Conservation (phyloP, 2,329 filamentous ascomycete genomes). For the Paraphoma sp. region DNA sequence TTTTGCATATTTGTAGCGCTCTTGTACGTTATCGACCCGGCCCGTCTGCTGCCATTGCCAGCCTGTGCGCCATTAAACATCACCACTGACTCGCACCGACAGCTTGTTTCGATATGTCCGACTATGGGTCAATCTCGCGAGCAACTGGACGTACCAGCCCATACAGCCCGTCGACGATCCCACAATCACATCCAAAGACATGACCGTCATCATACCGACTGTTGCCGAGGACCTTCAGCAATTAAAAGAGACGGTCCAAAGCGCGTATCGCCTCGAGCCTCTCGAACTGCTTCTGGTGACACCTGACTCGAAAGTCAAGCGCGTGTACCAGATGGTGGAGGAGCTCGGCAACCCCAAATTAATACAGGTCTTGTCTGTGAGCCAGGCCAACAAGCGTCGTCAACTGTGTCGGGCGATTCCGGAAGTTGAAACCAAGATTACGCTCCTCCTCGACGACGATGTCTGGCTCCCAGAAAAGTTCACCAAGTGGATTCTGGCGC, state of each 20-base stretch:
- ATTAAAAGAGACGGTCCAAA: constrained; percentile 79
- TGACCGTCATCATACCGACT: constrained; percentile 92
- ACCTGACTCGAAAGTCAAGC: constrained; percentile 77
- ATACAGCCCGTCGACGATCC: constrained; percentile 83
- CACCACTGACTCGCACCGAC: constrained; percentile 30
- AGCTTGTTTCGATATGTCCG: constrained; percentile 90
- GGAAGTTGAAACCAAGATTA: constrained; percentile 81
- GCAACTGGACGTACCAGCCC: constrained; percentile 82
- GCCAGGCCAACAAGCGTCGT: constrained; percentile 91
- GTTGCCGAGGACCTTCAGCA: constrained; percentile 88
- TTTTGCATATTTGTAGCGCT: constrained; percentile 44
- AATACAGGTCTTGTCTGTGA: constrained; percentile 76
- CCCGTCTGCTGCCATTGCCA: background rate
- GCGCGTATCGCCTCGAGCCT: constrained; percentile 74
- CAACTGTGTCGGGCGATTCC: constrained; percentile 93
- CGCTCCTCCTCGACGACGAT: constrained; percentile 93
- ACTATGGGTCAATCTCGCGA: constrained; percentile 79
- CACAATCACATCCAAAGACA: constrained; percentile 79
- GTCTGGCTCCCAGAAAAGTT: constrained; percentile 89
- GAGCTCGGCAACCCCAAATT: constrained; percentile 57
- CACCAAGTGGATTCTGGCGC: constrained; percentile 89
- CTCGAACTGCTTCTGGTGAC: constrained; percentile 84
- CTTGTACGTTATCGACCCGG: constrained; percentile 37
- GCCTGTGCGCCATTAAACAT: constrained; percentile 10
- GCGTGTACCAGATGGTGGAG: constrained; percentile 66